phyloP scores from a whole-genome alignment of 2,329 filamentous ascomycete genomes.

The Calonectria montana region DNA sequence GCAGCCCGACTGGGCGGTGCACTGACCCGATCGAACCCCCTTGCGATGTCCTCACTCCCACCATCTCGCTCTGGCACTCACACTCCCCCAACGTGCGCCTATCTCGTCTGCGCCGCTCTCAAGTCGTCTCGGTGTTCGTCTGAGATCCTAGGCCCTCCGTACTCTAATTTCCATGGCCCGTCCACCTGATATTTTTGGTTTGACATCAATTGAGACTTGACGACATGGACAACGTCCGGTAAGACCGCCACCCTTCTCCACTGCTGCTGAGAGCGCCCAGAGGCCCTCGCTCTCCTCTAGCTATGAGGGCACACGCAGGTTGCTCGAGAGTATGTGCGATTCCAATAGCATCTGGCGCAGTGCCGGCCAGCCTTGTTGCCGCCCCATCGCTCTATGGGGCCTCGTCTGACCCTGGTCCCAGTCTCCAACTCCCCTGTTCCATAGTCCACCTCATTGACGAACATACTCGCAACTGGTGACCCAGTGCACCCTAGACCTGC shows the following conservation, averaged over 20 bases:
- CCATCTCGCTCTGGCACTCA: background rate
- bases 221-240: slow-evolving; percentile 12
- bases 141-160: slow-evolving; percentile 29
- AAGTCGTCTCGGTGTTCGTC: slow-evolving; percentile 40
- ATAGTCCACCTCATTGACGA: slow-evolving; percentile 39
- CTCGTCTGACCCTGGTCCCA: slow-evolving; percentile 30
- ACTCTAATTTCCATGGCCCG: slow-evolving; percentile 30
- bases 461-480: slow-evolving; percentile 37
- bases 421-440: slow-evolving; percentile 38
- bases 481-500: slow-evolving; percentile 36
- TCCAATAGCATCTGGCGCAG: slow-evolving; percentile 16
- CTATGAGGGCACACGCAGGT: background rate
- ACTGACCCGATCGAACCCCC: slow-evolving; percentile 43
- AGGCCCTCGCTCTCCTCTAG: slow-evolving; percentile 12
- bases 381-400: slow-evolving; percentile 36
- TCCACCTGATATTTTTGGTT: slow-evolving; percentile 19
- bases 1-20: slow-evolving; percentile 42
- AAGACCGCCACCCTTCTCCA: slow-evolving; percentile 13
- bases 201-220: background rate
- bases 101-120: slow-evolving; percentile 42
- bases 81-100: background rate
- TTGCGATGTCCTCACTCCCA: slow-evolving; percentile 39
- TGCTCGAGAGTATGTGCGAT: slow-evolving; percentile 14
- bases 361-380: slow-evolving; percentile 26
- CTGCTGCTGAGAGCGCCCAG: slow-evolving; percentile 4